phyloP scores from a whole-genome alignment of 179 eudicot species.

The Carnegiea gigantea region DNA sequence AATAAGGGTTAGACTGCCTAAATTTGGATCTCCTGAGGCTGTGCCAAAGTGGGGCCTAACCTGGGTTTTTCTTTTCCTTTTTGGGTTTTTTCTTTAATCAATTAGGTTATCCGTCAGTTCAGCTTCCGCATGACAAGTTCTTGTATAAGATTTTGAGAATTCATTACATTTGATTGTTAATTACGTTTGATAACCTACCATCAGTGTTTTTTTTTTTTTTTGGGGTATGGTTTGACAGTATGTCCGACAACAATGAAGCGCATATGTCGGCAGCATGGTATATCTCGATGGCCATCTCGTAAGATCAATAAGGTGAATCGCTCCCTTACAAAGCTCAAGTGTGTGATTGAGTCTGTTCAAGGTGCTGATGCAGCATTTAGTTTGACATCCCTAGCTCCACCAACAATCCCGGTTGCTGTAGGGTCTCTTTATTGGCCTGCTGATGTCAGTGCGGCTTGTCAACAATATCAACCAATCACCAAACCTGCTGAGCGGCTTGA shows the following conservation, averaged over 20 bases:
- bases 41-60: not conserved
- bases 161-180: not conserved
- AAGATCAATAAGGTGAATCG: constrained; percentile 95
- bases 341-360: constrained; percentile 93
- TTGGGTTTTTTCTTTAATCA: not conserved
- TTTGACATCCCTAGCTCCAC: constrained; percentile 60
- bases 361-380: constrained; percentile 82
- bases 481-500: constrained; percentile 40
- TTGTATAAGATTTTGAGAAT: not conserved
- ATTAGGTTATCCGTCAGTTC: not conserved
- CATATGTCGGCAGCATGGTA: constrained; percentile 94
- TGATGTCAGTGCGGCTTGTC: constrained; percentile 42
- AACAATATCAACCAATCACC: constrained; percentile 45
- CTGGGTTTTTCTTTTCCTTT: not conserved
- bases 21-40: not conserved
- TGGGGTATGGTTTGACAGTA: constrained; percentile 45
- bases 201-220: not conserved
- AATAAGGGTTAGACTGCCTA: not conserved
- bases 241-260: constrained; percentile 98
- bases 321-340: constrained; percentile 86
- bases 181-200: not conserved
- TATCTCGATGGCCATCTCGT: constrained; percentile 96
- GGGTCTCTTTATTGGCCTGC: constrained; percentile 62
- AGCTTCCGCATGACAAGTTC: not conserved
- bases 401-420: constrained; percentile 59